phyloP scores from a whole-genome alignment of 768 basidiomycete species.

The Coprinopsis strossmayeri region DNA sequence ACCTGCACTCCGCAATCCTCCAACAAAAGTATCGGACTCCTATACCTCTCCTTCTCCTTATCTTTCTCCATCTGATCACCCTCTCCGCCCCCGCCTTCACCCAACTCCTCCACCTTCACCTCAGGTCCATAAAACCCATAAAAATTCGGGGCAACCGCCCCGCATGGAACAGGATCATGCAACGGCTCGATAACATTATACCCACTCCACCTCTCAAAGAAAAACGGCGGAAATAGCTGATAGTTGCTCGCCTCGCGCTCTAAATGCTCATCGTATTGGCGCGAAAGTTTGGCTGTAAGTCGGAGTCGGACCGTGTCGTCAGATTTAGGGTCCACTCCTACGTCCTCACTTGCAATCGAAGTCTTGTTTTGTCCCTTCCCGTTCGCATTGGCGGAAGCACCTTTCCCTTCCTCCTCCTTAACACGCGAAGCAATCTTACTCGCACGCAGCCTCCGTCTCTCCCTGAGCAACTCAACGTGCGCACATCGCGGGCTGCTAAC shows the following conservation, averaged over 20 bases:
- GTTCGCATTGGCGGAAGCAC: no score
- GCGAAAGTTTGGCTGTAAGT: conserved; percentile 36
- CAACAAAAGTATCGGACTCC: conserved; percentile 36
- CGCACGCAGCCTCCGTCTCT: no score
- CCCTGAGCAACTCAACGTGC: no score
- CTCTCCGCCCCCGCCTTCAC: no score
- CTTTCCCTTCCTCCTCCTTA: no score
- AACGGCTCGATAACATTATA: conserved; percentile 37
- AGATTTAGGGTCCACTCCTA: no score
- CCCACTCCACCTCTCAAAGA: conserved; percentile 46
- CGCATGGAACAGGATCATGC: conserved; percentile 36
- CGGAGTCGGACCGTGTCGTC: neutral
- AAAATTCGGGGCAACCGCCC: conserved; percentile 54
- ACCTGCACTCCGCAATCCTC: conserved; percentile 35
- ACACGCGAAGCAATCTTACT: no score
- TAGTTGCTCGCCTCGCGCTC: conserved; percentile 37
- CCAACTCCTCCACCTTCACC: no score
- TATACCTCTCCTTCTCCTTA: conserved; percentile 13
- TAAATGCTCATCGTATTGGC: conserved; percentile 30
- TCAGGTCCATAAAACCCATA: conserved; percentile 58
- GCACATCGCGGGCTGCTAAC: no score
- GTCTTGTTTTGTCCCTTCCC: no score
- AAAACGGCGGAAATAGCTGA: conserved; percentile 34
- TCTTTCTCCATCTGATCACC: conserved; percentile 6
- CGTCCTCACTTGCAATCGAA: no score